Base-by-base conservation (phyloP, 2,329 filamentous ascomycete species). In the Zasmidium angulare region DNA sequence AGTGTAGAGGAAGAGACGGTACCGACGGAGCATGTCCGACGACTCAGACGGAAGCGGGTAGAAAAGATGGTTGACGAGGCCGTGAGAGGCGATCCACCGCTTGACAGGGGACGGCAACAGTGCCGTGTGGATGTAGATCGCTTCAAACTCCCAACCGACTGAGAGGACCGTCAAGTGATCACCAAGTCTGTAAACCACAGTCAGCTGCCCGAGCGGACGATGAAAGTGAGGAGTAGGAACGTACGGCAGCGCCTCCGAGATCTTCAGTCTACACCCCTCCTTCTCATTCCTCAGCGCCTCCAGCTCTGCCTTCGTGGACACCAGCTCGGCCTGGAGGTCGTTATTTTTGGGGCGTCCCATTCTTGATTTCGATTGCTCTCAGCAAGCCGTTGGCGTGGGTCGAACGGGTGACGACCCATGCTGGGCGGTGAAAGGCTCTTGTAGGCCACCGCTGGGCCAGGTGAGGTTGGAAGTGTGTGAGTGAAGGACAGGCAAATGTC, bases 1-100 rank as follows among this genome's bases (percentile, higher is more conserved):
- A 4, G 60, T 63, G 56, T 72, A 70, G 1, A 72, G 59, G 55
- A 62, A 71, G 7, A 61, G 43, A 3, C 63, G 50, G 50, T 69
- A 71, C 9, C 69, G 26, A 7, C 53, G 43, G 47, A 71, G 63
- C 1, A 62, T 62, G 10, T 63, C 60, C 0, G 55, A 20, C 21
- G 59, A 50, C 20, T 61, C 50, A 7, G 59, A 52, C 1, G 61
- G 56, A 1, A 68, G 48, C 3, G 59, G 48, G 24, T 58, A 61
- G 31, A 62, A 3, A 40, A 46, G 53, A 19, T 23, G 17, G 24
- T 36, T 36, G n/a, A 46, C 23, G n/a, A 54, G 50, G 21, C 46
- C 58, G 10, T 31, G 21, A 2, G 46, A 50, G 29, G 47, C 40
- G 55, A 65, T 52, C 23, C 56, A 60, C 3, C 53, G 26, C 12